These are phyloP conservation scores for Wickerhamiella australiensis DNA, from an alignment of 805 yeast species.

Conservation along the genomic window DNA sequence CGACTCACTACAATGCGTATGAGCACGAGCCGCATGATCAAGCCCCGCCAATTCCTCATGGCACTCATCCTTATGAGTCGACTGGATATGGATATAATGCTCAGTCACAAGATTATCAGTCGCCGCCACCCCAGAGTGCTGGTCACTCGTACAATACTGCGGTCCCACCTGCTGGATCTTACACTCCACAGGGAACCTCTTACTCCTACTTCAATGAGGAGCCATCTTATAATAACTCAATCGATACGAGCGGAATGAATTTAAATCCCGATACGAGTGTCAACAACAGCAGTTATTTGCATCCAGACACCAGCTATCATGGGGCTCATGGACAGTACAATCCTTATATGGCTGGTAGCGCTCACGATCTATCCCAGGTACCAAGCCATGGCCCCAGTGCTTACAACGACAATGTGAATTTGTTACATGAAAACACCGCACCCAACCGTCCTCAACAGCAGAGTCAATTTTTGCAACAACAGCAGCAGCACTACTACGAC, in stretches of 20 bases:
- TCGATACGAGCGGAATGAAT: background rate
- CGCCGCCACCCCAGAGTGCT: background rate
- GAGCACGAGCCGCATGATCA: background rate
- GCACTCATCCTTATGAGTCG: background rate
- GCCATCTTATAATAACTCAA: background rate
- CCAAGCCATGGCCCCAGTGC: background rate
- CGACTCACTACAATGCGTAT: background rate
- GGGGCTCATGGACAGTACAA: background rate
- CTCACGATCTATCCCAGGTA: background rate
- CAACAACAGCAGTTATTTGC: background rate
- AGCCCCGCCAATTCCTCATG: background rate
- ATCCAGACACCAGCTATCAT: background rate
- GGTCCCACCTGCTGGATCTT: background rate
- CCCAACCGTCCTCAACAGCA: background rate
- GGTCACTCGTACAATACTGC: background rate
- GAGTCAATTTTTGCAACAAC: no score
- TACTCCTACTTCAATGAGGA: background rate
- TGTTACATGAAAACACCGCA: background rate
- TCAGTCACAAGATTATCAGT: background rate
- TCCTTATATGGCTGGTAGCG: background rate
- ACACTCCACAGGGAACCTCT: background rate
- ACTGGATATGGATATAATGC: background rate
- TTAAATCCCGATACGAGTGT: background rate
- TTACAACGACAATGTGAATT: background rate
- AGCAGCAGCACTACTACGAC: constrained; percentile 1